Percentiles rank a stretch among this genome's conserved stretches.
Evolutionary conservation across 805 yeast species (phyloP).

Genomic region (Wickerhamomyces queroliae): DNA sequence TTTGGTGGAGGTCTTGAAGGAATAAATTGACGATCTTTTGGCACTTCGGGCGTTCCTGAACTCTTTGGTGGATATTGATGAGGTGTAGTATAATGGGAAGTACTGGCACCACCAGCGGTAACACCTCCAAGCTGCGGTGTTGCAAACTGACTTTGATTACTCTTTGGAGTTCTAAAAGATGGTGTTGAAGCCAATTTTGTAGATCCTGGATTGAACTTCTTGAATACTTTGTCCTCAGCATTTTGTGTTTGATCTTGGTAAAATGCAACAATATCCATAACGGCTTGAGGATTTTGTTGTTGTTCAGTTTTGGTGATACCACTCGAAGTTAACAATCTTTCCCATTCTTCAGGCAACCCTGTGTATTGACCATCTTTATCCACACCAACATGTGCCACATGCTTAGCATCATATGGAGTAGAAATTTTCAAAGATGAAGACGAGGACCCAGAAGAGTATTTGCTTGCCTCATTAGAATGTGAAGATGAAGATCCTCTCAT

Average conservation of each 20-base stretch:
- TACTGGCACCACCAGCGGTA: no score
- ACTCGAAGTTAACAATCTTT: constrained; percentile 69
- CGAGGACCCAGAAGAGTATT: constrained; percentile 10
- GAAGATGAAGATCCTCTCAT: constrained; percentile 36
- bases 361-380: constrained; percentile 84
- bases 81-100: constrained; percentile 14
- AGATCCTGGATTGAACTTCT: constrained; percentile 29
- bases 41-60: constrained; percentile 9
- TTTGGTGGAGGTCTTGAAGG: constrained; percentile 68
- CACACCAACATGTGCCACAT: constrained; percentile 89
- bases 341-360: constrained; percentile 94
- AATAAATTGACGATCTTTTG: constrained; percentile 40
- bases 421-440: constrained; percentile 50
- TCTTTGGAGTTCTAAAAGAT: constrained; percentile 28
- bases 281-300: constrained; percentile 89
- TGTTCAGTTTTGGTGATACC: constrained; percentile 89
- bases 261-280: constrained; percentile 83
- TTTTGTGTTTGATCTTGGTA: constrained; percentile 56
- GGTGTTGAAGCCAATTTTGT: constrained; percentile 23
- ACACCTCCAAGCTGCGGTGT: no score
- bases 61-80: constrained; percentile 18
- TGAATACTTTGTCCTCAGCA: constrained; percentile 34
- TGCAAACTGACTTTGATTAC: constrained; percentile 14
- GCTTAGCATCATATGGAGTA: constrained; percentile 88
- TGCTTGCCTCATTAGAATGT: constrained; percentile 8